Conservation (phyloP, 139 green algal genomes). For the Zygnema circumcarinatum region DNA sequence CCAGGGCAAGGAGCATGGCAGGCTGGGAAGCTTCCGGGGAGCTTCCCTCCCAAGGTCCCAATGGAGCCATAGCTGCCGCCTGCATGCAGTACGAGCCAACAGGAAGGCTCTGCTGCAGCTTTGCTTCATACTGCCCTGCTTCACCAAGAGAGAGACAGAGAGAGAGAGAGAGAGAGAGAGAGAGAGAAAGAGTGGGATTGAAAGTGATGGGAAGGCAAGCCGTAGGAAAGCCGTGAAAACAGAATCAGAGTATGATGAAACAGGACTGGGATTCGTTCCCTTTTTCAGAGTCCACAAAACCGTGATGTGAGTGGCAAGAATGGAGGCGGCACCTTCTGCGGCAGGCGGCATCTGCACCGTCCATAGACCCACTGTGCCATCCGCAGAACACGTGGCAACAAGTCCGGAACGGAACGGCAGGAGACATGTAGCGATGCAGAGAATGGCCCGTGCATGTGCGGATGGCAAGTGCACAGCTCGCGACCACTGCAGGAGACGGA, state of each 20-base stretch:
- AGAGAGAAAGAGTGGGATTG: neutral
- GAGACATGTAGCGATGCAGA: slow-evolving; percentile 24
- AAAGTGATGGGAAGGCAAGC: neutral
- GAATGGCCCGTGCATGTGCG: slow-evolving; percentile 17
- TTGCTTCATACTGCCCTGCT: neutral
- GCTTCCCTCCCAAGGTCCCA: neutral
- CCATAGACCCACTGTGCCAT: slow-evolving; percentile 24
- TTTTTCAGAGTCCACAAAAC: neutral
- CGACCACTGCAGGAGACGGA: slow-evolving; percentile 16
- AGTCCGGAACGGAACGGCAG: neutral
- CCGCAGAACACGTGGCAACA: slow-evolving; percentile 13
- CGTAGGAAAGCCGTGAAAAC: too few species aligned
- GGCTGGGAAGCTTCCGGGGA: neutral
- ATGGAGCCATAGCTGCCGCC: neutral
- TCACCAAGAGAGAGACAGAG: neutral
- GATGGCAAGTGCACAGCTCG: neutral
- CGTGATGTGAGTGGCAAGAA: neutral
- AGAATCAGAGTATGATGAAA: neutral
- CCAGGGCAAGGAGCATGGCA: slow-evolving; percentile 36
- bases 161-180: neutral
- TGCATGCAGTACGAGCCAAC: neutral
- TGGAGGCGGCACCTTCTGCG: neutral
- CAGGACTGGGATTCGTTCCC: neutral
- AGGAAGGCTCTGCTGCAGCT: neutral
- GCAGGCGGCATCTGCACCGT: neutral